Percentiles rank a stretch among this genome's conserved stretches.
phyloP scores from a whole-genome alignment of 208 protist genomes.

The Plasmodiophora brassicae region DNA sequence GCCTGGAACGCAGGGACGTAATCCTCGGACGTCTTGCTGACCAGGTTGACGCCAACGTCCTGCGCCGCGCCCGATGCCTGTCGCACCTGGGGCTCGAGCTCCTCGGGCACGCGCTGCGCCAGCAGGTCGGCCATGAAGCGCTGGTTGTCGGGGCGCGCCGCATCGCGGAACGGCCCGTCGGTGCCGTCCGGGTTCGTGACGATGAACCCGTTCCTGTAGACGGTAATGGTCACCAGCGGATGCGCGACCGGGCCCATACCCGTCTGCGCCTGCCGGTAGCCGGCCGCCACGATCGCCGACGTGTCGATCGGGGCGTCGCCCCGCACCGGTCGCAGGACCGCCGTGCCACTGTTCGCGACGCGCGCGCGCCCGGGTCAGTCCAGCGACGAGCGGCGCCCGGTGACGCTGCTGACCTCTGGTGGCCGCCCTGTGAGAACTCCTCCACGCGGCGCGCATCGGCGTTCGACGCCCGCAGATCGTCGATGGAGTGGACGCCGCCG shows the following conservation, averaged over 20 bases:
- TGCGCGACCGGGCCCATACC: background rate
- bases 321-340: background rate
- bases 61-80: background rate
- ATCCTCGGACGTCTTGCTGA: background rate
- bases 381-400: too few relatives aligned
- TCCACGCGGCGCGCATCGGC: too few relatives aligned
- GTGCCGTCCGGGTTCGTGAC: background rate
- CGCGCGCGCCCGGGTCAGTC: too few relatives aligned
- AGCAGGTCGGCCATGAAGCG: background rate
- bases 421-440: background rate
- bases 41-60: background rate
- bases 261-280: background rate
- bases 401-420: too few relatives aligned
- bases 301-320: background rate
- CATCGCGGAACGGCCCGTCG: background rate
- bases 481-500: too few relatives aligned
- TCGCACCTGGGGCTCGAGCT: background rate
- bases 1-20: background rate
- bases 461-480: too few relatives aligned
- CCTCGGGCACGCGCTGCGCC: background rate
- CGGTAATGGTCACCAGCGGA: background rate
- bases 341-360: too few relatives aligned
- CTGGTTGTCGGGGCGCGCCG: background rate
- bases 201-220: background rate
- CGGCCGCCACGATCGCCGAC: background rate